These are phyloP conservation scores for Vanderwaltozyma polyspora DNA, from an alignment of 805 yeast species.

Conservation along the genomic window DNA sequence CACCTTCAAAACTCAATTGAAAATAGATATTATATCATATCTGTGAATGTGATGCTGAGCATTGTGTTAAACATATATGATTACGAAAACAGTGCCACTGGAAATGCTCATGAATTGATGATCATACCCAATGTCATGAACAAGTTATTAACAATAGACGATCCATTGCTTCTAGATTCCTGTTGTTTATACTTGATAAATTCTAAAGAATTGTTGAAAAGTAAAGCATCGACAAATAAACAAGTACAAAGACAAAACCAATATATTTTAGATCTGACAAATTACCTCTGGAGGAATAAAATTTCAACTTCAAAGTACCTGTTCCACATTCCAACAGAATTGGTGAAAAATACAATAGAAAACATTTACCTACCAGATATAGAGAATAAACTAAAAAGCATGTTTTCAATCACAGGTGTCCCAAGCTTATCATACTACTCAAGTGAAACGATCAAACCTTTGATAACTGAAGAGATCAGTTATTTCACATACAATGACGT, in stretches of 20 bases:
- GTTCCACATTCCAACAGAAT: constrained; percentile 17
- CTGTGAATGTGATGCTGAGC: no score
- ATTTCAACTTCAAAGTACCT: constrained; percentile 9
- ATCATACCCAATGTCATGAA: constrained; percentile 9
- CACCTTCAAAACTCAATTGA: constrained; percentile 7
- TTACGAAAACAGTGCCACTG: no score
- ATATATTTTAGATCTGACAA: constrained; percentile 20
- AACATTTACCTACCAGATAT: constrained; percentile 8
- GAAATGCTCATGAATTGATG: no score
- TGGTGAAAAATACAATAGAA: constrained; percentile 9
- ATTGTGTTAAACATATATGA: no score
- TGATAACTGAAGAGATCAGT: constrained; percentile 6
- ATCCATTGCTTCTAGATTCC: constrained; percentile 15
- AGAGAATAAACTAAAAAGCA: constrained; percentile 5
- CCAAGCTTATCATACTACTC: constrained; percentile 17
- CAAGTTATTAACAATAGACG: constrained; percentile 13
- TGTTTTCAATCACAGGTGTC: constrained; percentile 17
- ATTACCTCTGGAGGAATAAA: constrained; percentile 24
- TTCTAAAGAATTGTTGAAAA: constrained; percentile 7
- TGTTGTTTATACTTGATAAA: constrained; percentile 16
- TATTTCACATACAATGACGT: constrained; percentile 3
- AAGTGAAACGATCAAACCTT: constrained; percentile 2
- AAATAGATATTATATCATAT: constrained; percentile 8
- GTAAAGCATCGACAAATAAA: constrained; percentile 7
- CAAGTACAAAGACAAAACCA: constrained; percentile 16